Evolutionary conservation across 2,329 filamentous ascomycete genomes (phyloP).

Genomic region (Parastagonospora nodorum): DNA sequence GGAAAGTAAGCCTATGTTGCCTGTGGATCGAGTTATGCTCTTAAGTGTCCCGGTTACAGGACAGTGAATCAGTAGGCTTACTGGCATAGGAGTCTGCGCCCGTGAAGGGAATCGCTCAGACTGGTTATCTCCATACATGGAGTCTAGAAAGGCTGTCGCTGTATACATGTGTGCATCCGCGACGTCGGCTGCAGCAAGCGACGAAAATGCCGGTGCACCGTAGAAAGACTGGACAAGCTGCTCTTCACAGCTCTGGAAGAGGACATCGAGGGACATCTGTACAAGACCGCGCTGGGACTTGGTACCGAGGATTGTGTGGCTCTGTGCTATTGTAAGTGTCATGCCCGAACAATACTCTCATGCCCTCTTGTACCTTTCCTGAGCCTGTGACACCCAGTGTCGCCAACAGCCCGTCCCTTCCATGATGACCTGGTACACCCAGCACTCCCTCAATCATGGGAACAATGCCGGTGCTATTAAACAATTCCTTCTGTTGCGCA

Average conservation of each 20-base stretch:
- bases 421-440: constrained; percentile 72
- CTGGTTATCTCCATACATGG: constrained; percentile 72
- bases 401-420: constrained; percentile 86
- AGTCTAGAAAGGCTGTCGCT: constrained; percentile 78
- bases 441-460: constrained; percentile 81
- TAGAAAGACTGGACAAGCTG: constrained; percentile 67
- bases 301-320: constrained; percentile 92
- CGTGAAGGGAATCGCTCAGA: constrained; percentile 54
- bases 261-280: constrained; percentile 85
- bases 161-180: constrained; percentile 80
- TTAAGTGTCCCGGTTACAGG: constrained; percentile 36
- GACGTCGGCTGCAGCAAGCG: constrained; percentile 75
- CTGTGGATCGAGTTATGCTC: constrained; percentile 30
- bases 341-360: background rate
- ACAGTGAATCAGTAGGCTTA: constrained; percentile 37
- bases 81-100: constrained; percentile 54
- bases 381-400: constrained; percentile 94
- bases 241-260: constrained; percentile 79
- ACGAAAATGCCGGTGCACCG: constrained; percentile 69
- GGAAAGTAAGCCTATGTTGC: constrained; percentile 33
- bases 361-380: constrained; percentile 71
- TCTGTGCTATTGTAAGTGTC: constrained; percentile 58
- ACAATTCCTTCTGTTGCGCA: constrained; percentile 82
- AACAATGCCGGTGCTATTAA: constrained; percentile 76
- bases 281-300: constrained; percentile 85